Conservation (phyloP, 257 asterid species). For the Nicotiana sylvestris region DNA sequence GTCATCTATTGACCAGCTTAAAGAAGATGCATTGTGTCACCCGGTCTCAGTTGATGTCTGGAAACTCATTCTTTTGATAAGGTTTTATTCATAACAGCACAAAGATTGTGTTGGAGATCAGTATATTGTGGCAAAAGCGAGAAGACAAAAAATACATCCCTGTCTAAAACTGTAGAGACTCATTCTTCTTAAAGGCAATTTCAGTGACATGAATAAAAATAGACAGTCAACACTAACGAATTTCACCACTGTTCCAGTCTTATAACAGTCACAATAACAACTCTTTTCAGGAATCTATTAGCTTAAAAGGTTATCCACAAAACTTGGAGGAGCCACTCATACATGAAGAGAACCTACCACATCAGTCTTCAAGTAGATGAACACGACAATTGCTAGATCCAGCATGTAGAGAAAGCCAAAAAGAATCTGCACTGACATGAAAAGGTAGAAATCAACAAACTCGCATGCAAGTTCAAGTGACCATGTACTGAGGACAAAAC, state of each 20-base stretch:
- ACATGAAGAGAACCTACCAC: conserved; percentile 47
- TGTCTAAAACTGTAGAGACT: background rate
- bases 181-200: background rate
- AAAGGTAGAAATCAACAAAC: background rate
- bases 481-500: background rate
- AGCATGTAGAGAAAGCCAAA: conserved; percentile 74
- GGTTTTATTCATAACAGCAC: background rate
- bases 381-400: conserved; percentile 73
- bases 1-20: background rate
- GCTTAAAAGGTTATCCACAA: background rate
- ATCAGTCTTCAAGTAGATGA: conserved; percentile 73
- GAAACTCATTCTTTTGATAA: background rate
- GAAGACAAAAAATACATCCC: background rate
- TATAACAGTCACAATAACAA: background rate
- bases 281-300: background rate
- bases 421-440: conserved; percentile 56
- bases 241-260: background rate
- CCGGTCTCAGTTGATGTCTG: conserved; percentile 5
- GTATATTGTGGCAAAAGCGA: background rate
- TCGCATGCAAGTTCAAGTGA: background rate
- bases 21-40: background rate
- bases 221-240: background rate
- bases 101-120: background rate
- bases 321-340: background rate
- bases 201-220: background rate